These are phyloP conservation scores for Orychophragmus violaceus DNA, from an alignment of 345 rosid species.

Conservation along the genomic window DNA sequence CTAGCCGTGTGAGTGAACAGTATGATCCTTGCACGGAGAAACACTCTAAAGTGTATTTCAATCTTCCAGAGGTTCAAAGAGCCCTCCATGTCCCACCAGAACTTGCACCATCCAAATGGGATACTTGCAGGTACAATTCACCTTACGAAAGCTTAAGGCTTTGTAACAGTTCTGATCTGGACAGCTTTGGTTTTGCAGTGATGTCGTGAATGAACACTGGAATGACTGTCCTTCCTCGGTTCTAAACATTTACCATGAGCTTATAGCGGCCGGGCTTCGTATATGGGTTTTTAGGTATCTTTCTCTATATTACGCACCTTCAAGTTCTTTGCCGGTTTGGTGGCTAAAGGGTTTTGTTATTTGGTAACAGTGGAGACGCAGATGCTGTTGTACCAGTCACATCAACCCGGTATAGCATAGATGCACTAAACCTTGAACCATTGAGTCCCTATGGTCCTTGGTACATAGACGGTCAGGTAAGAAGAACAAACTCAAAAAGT, in stretches of 20 bases:
- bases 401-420: constrained; percentile 79
- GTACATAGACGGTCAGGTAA: constrained; percentile 84
- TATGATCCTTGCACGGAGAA: constrained; percentile 95
- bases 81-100: constrained; percentile 69
- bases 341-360: neutral
- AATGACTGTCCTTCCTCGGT: constrained; percentile 60
- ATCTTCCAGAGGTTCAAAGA: constrained; percentile 67
- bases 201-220: constrained; percentile 46
- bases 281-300: constrained; percentile 92
- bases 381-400: constrained; percentile 88
- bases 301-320: neutral
- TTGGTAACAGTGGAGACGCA: constrained; percentile 67
- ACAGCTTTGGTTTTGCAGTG: constrained; percentile 38
- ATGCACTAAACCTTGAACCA: constrained; percentile 67
- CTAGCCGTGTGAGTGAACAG: constrained; percentile 54
- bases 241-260: constrained; percentile 72
- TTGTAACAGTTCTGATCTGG: constrained; percentile 6
- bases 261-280: constrained; percentile 66
- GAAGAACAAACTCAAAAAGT: neutral
- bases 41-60: constrained; percentile 70
- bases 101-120: constrained; percentile 73
- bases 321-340: neutral
- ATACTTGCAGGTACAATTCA: constrained; percentile 69
- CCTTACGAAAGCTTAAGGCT: neutral
- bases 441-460: constrained; percentile 65